Percentiles rank a stretch among this genome's conserved stretches.
Evolutionary conservation across 2,329 filamentous ascomycete species (phyloP).

Genomic region (Massarina eburnea): DNA sequence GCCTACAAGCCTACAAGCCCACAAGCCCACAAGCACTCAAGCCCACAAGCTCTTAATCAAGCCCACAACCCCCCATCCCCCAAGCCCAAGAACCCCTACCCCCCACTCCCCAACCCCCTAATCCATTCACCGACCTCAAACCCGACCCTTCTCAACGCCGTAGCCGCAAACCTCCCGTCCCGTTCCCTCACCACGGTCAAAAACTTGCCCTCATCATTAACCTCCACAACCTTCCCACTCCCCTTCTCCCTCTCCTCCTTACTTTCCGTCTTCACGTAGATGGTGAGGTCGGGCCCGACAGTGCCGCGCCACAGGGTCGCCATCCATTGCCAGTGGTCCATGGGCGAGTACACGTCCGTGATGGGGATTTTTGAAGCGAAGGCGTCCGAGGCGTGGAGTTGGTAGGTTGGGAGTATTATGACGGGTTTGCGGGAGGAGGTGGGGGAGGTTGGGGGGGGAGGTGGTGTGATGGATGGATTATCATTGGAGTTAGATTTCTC

Average conservation of each 20-base stretch:
- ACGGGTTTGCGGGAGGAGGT: conserved; percentile 59
- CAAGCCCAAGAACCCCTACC: conserved; percentile 1
- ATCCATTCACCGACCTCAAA: conserved; percentile 91
- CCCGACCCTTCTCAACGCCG: conserved; percentile 69
- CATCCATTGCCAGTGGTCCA: conserved; percentile 98
- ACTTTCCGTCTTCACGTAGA: conserved; percentile 58
- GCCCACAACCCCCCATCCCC: not conserved
- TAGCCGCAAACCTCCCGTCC: conserved; percentile 40
- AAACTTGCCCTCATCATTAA: conserved; percentile 44
- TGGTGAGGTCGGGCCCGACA: conserved; percentile 75
- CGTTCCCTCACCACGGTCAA: conserved; percentile 43
- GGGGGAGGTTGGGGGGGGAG: conserved; percentile 3
- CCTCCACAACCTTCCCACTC: conserved; percentile 45
- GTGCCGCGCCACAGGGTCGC: conserved; percentile 90
- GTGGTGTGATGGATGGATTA: conserved; percentile 16
- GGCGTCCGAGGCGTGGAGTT: conserved; percentile 74
- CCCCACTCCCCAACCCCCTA: conserved; percentile 25
- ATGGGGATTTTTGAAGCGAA: conserved; percentile 76
- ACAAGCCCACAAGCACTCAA: no score
- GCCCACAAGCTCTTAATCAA: no score
- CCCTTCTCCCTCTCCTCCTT: conserved; percentile 20
- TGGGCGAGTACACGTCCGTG: conserved; percentile 71
- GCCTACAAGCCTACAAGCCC: no score
- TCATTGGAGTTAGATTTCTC: conserved; percentile 17
- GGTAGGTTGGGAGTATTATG: conserved; percentile 76